Evolutionary conservation across 305 asterid genomes (phyloP).

Genomic region (Fraxinus latifolia): DNA sequence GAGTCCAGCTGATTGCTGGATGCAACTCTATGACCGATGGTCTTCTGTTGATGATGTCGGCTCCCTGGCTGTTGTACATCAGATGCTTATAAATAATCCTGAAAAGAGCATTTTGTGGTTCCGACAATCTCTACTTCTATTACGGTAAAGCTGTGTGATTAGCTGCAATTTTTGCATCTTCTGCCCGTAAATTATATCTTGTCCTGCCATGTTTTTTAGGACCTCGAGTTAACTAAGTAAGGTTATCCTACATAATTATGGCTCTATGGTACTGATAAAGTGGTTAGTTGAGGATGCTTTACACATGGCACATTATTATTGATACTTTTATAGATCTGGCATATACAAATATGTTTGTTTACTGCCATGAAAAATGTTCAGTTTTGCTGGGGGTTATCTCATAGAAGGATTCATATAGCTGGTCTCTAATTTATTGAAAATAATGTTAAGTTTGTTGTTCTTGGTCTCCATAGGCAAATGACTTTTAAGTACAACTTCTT

Average conservation of each 20-base stretch:
- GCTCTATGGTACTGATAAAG: not conserved
- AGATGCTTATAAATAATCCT: constrained; percentile 78
- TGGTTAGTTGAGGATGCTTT: not conserved
- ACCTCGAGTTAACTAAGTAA: not conserved
- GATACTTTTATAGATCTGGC: not conserved
- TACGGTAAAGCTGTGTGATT: constrained; percentile 39
- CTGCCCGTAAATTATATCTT: not conserved
- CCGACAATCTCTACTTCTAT: constrained; percentile 78
- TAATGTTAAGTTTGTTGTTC: not conserved
- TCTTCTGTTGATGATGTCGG: constrained; percentile 94
- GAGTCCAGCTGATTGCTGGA: constrained; percentile 96
- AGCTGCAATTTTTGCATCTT: not conserved
- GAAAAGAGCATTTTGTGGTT: constrained; percentile 76
- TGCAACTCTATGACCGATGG: constrained; percentile 89
- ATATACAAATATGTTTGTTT: not conserved
- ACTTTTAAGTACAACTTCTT: not conserved
- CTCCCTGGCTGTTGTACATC: constrained; percentile 88
- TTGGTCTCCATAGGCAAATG: not conserved
- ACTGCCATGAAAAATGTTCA: not conserved
- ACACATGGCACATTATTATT: not conserved
- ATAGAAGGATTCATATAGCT: not conserved
- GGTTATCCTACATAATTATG: not conserved
- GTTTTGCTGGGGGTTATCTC: not conserved
- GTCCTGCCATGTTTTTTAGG: not conserved
- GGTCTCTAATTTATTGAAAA: not conserved